Evolutionary conservation across 495 filamentous ascomycete genomes (phyloP), one percentile per base, ranked within the genome.

Genomic region (Rhypophila decipiens): DNA sequence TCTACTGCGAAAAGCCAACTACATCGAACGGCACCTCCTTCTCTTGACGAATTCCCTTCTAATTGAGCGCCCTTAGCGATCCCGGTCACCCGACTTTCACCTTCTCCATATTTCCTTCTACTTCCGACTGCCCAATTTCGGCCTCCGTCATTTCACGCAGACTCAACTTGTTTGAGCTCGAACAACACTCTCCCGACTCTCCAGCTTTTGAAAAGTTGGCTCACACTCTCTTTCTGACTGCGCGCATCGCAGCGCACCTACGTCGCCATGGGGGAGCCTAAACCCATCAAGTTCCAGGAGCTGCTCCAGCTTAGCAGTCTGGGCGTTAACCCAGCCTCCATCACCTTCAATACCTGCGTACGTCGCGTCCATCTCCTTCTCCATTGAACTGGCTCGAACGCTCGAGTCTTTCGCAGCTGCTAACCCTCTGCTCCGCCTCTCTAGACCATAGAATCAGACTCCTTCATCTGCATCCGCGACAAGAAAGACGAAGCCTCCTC

Each of bases 291-390:
- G 71, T 96, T 96, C 68, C 87, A 85, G 66, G 90, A 96, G 80
- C 78, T 95, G 61, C 74, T 94, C 61, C 86, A 87, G 80, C 86
- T 95, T 77, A 64, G 75, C 62, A 82, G 80, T 68, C 69, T 83
- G 50, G 88, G 87, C 57, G 88, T 98, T 64, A 83, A 84, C 64
- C 86, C 88, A 79, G 62, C 74, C 46, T 86, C 91, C 47, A 95
- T 99, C 77, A 87, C 89, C 59, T 99, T 97, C 76, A 95, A 94
- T 65, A 86, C 86, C 68, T 96, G 91, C 74, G 90, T 97, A 77
- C 80, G 90, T 74, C 47, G 33, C 44, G 22, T 43, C 38, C 44
- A 45, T 29, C 29, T 45, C 46, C 40, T 17, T 43, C 35, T 44
- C 43, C 38, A 17, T 22, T 43, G 49, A n/a, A n/a, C 60, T 60